Evolutionary conservation across 306 rosid species (phyloP).

Genomic region (Castanopsis chinensis): DNA sequence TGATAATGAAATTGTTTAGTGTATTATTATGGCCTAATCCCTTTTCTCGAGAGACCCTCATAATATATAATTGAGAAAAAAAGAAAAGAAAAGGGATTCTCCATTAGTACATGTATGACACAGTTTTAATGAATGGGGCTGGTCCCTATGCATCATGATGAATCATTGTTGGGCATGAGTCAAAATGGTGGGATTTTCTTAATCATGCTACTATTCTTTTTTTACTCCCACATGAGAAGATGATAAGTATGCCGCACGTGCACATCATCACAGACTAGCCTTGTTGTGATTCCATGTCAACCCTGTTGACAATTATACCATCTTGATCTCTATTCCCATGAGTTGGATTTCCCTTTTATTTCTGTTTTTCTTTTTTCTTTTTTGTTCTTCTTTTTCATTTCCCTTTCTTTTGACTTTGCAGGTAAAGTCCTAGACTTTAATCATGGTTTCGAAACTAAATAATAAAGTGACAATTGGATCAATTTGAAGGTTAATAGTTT

Average conservation of each 20-base stretch:
- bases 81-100: neutral
- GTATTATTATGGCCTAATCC: constrained; percentile 57
- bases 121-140: constrained; percentile 41
- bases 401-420: constrained; percentile 2
- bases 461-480: too few species aligned
- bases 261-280: constrained; percentile 51
- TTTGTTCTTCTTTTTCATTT: constrained; percentile 4
- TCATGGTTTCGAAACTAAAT: too few species aligned
- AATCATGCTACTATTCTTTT: constrained; percentile 31
- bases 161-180: constrained; percentile 57
- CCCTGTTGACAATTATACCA: constrained; percentile 54
- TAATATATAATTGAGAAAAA: neutral
- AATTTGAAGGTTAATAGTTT: too few species aligned
- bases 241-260: constrained; percentile 84
- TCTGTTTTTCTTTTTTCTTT: neutral
- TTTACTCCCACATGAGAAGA: constrained; percentile 38
- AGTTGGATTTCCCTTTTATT: constrained; percentile 21
- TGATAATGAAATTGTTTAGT: constrained; percentile 38
- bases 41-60: constrained; percentile 26
- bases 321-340: constrained; percentile 26
- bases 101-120: constrained; percentile 25
- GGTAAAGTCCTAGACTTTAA: too few species aligned
- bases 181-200: constrained; percentile 53
- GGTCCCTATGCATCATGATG: constrained; percentile 39
- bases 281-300: constrained; percentile 68